Conservation (phyloP, 345 rosid genomes). For the Capsella bursapastoris region DNA sequence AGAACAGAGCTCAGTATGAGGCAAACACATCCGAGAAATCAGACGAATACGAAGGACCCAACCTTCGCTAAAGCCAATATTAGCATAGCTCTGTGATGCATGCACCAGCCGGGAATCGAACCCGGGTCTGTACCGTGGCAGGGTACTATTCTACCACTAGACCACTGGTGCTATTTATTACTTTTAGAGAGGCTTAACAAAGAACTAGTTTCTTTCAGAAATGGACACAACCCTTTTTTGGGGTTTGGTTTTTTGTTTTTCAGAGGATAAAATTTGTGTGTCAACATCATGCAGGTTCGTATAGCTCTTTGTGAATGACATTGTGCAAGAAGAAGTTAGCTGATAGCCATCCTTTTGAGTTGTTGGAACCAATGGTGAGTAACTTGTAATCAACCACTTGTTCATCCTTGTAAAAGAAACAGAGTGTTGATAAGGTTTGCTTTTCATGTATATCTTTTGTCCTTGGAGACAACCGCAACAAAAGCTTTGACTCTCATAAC, state of each 20-base stretch:
- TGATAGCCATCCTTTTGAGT: constrained; percentile 34
- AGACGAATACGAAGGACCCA: too few species aligned
- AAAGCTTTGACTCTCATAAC: constrained; percentile 85
- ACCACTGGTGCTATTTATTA: constrained; percentile 44
- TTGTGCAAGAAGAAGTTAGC: constrained; percentile 54
- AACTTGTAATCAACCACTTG: not conserved
- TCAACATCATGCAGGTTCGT: constrained; percentile 49
- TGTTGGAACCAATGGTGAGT: constrained; percentile 66
- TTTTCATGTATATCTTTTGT: constrained; percentile 56
- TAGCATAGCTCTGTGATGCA: too few species aligned
- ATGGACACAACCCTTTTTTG: too few species aligned
- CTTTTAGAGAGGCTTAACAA: too few species aligned
- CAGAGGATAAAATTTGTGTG: too few species aligned
- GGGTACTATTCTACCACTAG: constrained; percentile 67
- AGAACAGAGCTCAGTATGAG: too few species aligned
- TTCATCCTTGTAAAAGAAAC: constrained; percentile 8
- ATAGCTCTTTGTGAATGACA: constrained; percentile 75
- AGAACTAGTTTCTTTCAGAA: too few species aligned
- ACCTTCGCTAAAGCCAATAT: too few species aligned
- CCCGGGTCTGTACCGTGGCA: constrained; percentile 81
- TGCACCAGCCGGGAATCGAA: constrained; percentile 82
- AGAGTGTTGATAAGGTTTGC: constrained; percentile 5
- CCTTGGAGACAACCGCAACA: constrained; percentile 91
- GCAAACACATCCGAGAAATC: too few species aligned
- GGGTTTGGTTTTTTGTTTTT: too few species aligned